Percentiles rank a stretch among this genome's conserved stretches.
phyloP scores from a whole-genome alignment of 2,329 filamentous ascomycete species.

The Pseudofabraea citricarpa region DNA sequence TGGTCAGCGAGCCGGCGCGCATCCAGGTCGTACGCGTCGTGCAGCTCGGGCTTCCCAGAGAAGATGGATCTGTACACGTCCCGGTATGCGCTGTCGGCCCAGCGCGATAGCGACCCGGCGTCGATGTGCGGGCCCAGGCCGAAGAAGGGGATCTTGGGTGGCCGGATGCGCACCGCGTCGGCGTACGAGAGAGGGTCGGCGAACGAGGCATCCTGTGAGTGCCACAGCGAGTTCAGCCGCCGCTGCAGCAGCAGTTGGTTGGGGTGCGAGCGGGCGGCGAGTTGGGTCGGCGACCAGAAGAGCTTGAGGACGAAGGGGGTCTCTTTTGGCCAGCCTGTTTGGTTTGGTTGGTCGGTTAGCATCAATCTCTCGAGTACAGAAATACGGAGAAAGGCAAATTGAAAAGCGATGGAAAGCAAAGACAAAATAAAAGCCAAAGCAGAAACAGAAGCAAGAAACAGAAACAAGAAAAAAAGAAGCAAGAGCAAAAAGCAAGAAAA shows the following conservation, averaged over 20 bases:
- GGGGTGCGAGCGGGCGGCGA: constrained; percentile 31
- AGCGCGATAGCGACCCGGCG: constrained; percentile 36
- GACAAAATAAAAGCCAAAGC: too few species aligned
- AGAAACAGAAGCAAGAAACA: too few species aligned
- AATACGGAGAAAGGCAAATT: too few species aligned
- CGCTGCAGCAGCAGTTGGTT: constrained; percentile 32
- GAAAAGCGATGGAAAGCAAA: too few species aligned
- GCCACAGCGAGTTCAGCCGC: constrained; percentile 34
- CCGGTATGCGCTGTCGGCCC: constrained; percentile 35
- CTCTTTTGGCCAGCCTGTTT: constrained; percentile 30
- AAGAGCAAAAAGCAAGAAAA: not conserved
- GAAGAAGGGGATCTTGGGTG: constrained; percentile 32
- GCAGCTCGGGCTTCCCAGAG: constrained; percentile 29
- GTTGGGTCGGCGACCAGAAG: constrained; percentile 35
- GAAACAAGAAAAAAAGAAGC: too few species aligned
- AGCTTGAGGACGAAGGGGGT: constrained; percentile 35
- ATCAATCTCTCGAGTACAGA: too few species aligned
- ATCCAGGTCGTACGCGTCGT: constrained; percentile 34
- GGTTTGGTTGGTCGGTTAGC: not conserved
- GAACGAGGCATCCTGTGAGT: constrained; percentile 22
- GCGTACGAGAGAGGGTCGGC: constrained; percentile 33
- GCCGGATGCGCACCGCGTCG: constrained; percentile 34
- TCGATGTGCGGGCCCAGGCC: constrained; percentile 40
- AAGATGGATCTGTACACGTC: constrained; percentile 33
- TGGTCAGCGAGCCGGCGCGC: constrained; percentile 30